Percentiles rank a stretch among this genome's conserved stretches.
Conservation (phyloP, 2,329 filamentous ascomycete species). For the Penicillium sp. region DNA sequence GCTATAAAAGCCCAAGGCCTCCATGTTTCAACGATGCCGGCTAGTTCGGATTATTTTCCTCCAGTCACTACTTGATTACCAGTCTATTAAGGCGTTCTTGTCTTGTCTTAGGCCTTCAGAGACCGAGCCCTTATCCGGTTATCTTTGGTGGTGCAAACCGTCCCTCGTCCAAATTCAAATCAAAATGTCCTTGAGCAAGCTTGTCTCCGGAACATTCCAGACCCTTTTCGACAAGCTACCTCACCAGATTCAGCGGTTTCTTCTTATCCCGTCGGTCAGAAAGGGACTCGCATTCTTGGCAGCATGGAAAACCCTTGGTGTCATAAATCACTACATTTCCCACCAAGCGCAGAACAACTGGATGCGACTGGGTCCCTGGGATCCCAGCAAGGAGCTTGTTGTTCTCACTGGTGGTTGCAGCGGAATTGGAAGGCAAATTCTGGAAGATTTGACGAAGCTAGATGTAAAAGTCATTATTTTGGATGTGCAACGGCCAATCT, state of each 20-base stretch:
- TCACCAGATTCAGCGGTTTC: background rate
- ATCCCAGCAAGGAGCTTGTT: conserved; percentile 21
- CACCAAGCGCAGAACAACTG: conserved; percentile 1
- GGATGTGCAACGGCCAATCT: conserved; percentile 13
- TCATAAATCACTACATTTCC: conserved; percentile 1
- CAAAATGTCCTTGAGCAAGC: conserved; percentile 1
- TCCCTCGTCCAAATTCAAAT: background rate
- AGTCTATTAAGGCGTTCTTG: background rate
- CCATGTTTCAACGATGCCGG: background rate
- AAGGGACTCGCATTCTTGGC: conserved; percentile 2
- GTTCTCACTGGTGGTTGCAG: conserved; percentile 27
- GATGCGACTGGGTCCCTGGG: conserved; percentile 10
- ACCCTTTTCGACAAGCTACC: conserved; percentile 1
- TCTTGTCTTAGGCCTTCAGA: background rate
- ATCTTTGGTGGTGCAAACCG: background rate
- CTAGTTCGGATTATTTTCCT: no score
- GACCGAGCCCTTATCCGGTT: no score
- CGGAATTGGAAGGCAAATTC: conserved; percentile 28
- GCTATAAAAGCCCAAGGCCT: background rate
- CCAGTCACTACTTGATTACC: background rate
- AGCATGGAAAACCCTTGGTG: background rate
- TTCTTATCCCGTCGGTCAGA: background rate
- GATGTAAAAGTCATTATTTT: conserved; percentile 20
- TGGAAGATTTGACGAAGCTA: conserved; percentile 17
- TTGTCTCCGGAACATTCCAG: background rate